These are phyloP conservation scores for Didymella pinodella DNA, from an alignment of 2,329 filamentous ascomycete genomes.

Conservation along the genomic window DNA sequence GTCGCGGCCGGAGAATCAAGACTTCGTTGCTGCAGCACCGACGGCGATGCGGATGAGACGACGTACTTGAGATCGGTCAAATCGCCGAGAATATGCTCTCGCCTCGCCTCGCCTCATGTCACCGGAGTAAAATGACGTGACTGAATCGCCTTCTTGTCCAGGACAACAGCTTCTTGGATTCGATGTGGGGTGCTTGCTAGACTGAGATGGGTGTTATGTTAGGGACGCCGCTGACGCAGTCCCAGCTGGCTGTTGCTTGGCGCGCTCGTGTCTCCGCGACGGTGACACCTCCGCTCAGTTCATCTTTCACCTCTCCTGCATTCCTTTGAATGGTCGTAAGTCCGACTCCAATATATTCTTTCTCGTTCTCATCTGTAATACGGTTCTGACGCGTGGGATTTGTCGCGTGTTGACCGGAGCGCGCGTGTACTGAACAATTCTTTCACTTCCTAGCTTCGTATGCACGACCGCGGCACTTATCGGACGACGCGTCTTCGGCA, in stretches of 20 bases:
- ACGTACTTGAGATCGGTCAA: slow-evolving; percentile 1
- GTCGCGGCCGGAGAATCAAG: not conserved
- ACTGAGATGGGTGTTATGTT: not conserved
- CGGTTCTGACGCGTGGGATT: not conserved
- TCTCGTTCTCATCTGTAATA: too few relatives aligned
- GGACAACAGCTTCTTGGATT: not conserved
- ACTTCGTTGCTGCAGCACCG: slow-evolving; percentile 1
- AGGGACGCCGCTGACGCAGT: not conserved
- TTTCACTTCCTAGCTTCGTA: not conserved
- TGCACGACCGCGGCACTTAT: not conserved
- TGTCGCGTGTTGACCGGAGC: not conserved
- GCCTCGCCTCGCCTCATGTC: too few relatives aligned
- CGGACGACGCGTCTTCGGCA: not conserved
- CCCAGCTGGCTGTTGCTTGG: not conserved
- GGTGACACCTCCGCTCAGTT: not conserved
- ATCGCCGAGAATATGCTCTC: slow-evolving; percentile 1
- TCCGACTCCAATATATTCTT: too few relatives aligned
- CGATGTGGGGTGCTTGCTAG: not conserved
- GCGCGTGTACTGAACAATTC: not conserved
- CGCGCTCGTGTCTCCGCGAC: not conserved
- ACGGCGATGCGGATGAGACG: not conserved
- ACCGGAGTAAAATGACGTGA: not conserved
- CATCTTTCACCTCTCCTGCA: not conserved
- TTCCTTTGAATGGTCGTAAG: not conserved
- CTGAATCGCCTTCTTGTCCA: not conserved